phyloP scores from a whole-genome alignment of 2,329 filamentous ascomycete genomes.

The Apiospora hydei region DNA sequence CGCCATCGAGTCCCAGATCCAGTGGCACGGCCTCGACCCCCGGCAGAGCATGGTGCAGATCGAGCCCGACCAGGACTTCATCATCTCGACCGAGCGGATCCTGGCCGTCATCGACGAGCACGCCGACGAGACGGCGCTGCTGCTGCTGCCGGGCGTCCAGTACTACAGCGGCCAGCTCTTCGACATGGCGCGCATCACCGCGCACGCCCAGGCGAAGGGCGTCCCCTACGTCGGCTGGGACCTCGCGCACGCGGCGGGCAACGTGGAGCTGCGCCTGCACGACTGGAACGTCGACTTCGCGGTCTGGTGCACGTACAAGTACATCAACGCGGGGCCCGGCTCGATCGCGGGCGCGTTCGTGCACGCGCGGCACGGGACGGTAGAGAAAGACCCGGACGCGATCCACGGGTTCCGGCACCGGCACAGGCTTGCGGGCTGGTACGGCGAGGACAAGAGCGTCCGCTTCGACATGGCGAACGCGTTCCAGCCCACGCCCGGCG shows the following conservation, averaged over 20 bases:
- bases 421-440: constrained; percentile 82
- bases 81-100: constrained; percentile 75
- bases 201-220: constrained; percentile 73
- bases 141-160: constrained; percentile 87
- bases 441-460: constrained; percentile 78
- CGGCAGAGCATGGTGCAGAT: constrained; percentile 76
- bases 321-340: constrained; percentile 86
- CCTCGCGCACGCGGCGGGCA: constrained; percentile 85
- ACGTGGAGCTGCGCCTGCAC: constrained; percentile 80
- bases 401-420: constrained; percentile 59
- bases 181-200: constrained; percentile 82
- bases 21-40: constrained; percentile 72
- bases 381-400: constrained; percentile 50
- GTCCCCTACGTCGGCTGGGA: constrained; percentile 82
- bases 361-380: constrained; percentile 74
- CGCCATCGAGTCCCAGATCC: constrained; percentile 82
- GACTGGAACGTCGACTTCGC: constrained; percentile 94
- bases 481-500: constrained; percentile 80
- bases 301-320: constrained; percentile 95
- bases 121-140: constrained; percentile 73
- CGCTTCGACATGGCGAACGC: constrained; percentile 85
- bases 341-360: constrained; percentile 83
- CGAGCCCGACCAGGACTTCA: constrained; percentile 66
- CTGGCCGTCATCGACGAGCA: constrained; percentile 77
- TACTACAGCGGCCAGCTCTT: constrained; percentile 92